Evolutionary conservation across 345 rosid genomes (phyloP).

Genomic region (Gossypium herbaceum): DNA sequence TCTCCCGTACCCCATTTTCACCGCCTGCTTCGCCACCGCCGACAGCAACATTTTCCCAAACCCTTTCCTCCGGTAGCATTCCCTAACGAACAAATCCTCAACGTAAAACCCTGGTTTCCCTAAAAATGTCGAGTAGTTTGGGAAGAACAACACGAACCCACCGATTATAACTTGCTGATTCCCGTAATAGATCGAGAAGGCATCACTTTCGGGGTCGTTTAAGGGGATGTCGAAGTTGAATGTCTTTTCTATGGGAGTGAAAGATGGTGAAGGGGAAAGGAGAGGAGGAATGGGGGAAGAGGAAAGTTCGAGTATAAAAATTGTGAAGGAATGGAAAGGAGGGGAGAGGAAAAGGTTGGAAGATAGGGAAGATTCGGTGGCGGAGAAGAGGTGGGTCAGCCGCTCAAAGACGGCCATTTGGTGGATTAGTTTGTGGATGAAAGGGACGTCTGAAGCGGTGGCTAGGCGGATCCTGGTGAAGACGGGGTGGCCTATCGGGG

Average conservation of each 20-base stretch:
- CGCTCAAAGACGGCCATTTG: conserved; percentile 88
- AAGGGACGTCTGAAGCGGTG: conserved; percentile 63
- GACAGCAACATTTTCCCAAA: conserved; percentile 67
- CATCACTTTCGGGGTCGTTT: conserved; percentile 47
- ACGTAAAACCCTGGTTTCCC: conserved; percentile 78
- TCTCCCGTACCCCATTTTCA: conserved; percentile 80
- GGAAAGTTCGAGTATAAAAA: conserved; percentile 82
- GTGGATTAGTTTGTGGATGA: conserved; percentile 80
- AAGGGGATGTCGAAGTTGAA: conserved; percentile 47
- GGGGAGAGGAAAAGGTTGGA: conserved; percentile 70
- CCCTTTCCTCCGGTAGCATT: conserved; percentile 74
- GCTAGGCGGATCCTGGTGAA: conserved; percentile 91
- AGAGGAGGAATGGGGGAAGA: conserved; percentile 34
- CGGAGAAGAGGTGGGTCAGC: conserved; percentile 60
- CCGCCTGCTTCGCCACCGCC: conserved; percentile 85
- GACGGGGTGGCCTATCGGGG: conserved; percentile 46
- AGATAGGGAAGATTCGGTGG: conserved; percentile 72
- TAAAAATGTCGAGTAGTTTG: conserved; percentile 64
- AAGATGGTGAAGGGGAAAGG: conserved; percentile 24
- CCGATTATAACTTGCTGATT: conserved; percentile 42
- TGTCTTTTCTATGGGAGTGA: conserved; percentile 36
- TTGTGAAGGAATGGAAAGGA: conserved; percentile 73
- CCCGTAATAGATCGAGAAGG: conserved; percentile 33
- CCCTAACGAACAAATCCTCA: conserved; percentile 81
- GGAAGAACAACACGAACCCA: conserved; percentile 85